These are phyloP conservation scores for Hyaloscypha finlandica DNA, from an alignment of 495 filamentous ascomycete genomes.

Conservation along the genomic window DNA sequence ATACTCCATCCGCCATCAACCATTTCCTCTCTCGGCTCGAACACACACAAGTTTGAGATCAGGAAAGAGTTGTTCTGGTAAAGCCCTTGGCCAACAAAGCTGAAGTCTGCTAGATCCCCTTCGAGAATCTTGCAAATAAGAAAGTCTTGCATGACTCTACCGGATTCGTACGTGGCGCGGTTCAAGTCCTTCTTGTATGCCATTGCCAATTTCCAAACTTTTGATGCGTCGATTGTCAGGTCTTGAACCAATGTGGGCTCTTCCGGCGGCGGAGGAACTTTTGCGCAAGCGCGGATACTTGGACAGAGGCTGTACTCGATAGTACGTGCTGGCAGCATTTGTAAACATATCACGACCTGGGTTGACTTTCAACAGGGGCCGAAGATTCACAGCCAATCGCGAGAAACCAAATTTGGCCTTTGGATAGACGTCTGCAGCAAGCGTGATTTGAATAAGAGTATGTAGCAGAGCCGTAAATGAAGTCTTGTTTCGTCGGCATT, in stretches of 20 bases:
- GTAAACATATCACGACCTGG: background rate
- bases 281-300: conserved; percentile 1
- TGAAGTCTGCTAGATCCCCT: no score
- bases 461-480: conserved; percentile 21
- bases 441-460: conserved; percentile 13
- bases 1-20: no score
- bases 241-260: background rate
- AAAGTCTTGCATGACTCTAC: conserved; percentile 9
- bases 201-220: conserved; percentile 9
- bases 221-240: background rate
- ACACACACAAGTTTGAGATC: no score
- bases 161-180: conserved; percentile 6
- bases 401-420: conserved; percentile 13
- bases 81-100: no score
- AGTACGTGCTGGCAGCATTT: conserved; percentile 8
- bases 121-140: conserved; percentile 1
- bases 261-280: background rate
- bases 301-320: background rate
- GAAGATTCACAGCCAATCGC: conserved; percentile 2
- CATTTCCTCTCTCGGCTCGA: no score
- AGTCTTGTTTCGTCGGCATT: conserved; percentile 15
- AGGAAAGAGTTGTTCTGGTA: no score
- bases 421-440: conserved; percentile 23
- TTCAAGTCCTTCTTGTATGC: conserved; percentile 17
- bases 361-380: background rate